phyloP scores from a whole-genome alignment of 2,329 filamentous ascomycete species.

The Polychaeton citri region DNA sequence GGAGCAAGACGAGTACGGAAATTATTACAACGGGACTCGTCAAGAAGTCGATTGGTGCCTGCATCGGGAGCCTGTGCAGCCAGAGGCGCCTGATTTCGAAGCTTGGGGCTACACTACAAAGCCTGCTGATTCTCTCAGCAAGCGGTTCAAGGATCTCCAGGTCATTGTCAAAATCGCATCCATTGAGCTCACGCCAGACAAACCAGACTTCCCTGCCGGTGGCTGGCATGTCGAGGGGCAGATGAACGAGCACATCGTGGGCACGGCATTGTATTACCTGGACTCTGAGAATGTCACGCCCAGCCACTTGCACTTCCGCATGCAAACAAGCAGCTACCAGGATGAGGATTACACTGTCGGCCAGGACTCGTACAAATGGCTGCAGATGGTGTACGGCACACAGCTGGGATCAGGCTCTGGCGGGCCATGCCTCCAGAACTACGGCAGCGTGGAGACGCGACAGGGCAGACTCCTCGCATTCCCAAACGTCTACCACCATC shows the following conservation, averaged over 20 bases:
- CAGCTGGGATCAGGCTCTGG: too few relatives aligned
- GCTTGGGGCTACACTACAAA: too few relatives aligned
- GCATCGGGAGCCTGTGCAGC: too few relatives aligned
- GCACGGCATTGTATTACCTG: slow-evolving; percentile 50
- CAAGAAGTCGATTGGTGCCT: too few relatives aligned
- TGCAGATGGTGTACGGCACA: slow-evolving; percentile 18
- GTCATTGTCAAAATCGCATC: slow-evolving; percentile 50
- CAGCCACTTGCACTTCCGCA: slow-evolving; percentile 38
- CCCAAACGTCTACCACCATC: too few relatives aligned
- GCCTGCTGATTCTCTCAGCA: too few relatives aligned
- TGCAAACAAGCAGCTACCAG: slow-evolving; percentile 5
- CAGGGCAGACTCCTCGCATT: too few relatives aligned
- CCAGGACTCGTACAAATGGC: slow-evolving; percentile 7
- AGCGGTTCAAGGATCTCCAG: slow-evolving; percentile 43
- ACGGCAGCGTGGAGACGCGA: slow-evolving; percentile 36
- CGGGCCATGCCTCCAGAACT: slow-evolving; percentile 24
- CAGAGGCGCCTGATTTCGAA: too few relatives aligned
- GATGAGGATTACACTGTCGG: slow-evolving; percentile 8
- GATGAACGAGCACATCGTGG: slow-evolving; percentile 50
- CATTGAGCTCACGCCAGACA: slow-evolving; percentile 45
- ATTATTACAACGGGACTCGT: too few relatives aligned
- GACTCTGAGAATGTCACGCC: slow-evolving; percentile 47
- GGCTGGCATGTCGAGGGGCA: slow-evolving; percentile 38
- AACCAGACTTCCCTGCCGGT: slow-evolving; percentile 40
- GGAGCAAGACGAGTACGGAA: too few relatives aligned